Base-by-base conservation (phyloP, 2,329 filamentous ascomycete species). In the Fusarium marasasianum region DNA sequence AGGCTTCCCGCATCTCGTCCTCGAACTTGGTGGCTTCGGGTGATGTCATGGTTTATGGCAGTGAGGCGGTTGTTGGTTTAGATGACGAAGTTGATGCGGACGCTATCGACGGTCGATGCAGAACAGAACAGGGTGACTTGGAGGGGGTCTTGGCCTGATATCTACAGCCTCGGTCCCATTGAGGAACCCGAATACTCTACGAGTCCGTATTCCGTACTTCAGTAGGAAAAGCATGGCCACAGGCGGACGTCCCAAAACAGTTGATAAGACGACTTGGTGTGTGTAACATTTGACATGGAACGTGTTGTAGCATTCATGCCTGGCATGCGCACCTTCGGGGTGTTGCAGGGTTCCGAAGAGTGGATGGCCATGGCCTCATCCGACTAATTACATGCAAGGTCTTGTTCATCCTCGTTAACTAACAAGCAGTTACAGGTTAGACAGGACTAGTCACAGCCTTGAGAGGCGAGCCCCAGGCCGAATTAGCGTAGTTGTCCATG, bases 51-150 rank as follows among this genome's bases (percentile, higher is more conserved):
- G 14, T 17, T 17, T 3, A 8, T n/a, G 4, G 4, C 14, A 17
- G 4, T 10, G 4, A 48, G 4, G 0, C 14, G 20, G 20, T 48
- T 22, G 5, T 14, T n/a, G 20, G 6, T 3, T 31, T 7, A 12
- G 26, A 31, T 48, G 5, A 1, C 5, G 26, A 26, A 5, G 26
- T 26, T 26, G 11, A 45, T 45, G 3, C 17, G 24, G 24, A 24
- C 4, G 24, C 24, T 24, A 4, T 24, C 5, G 24, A 26, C 10
- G 3, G n/a, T 20, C 14, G 14, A n/a, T 31, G 10, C 4, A n/a
- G 20, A 12, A n/a, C 10, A n/a, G 20, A 17, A 4, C 8, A 6
- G 3, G 20, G 4, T 4, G 12, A 17, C 8, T 48, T 0, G 6
- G 45, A 17, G 14, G 26, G 14, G 26, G 14, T 15, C 6, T 17